Evolutionary conservation across 73 alveolate species (phyloP).

Genomic region (Tetrahymena thermophila): DNA sequence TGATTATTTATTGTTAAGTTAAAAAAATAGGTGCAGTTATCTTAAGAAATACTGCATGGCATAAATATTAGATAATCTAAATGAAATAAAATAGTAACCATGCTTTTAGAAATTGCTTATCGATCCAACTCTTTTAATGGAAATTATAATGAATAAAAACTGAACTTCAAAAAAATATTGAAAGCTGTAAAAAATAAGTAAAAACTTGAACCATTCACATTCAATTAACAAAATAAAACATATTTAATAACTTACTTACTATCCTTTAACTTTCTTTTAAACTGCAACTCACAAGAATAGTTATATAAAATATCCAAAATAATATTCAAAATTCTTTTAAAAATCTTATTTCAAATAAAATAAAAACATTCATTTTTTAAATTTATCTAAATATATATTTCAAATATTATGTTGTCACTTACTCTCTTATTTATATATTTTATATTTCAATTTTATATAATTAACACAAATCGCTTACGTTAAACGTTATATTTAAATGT

Average conservation of each 20-base stretch:
- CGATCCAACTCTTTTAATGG: neutral
- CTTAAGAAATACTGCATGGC: neutral
- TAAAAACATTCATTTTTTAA: neutral
- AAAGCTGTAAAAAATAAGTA: neutral
- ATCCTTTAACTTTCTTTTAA: neutral
- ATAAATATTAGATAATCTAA: neutral
- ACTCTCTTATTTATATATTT: neutral
- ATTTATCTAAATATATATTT: neutral
- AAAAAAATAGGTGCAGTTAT: constrained; percentile 14
- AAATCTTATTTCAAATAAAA: neutral
- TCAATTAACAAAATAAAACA: neutral
- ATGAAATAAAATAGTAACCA: neutral
- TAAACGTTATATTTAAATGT: too few relatives aligned
- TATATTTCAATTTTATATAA: too few relatives aligned
- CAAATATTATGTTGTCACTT: neutral
- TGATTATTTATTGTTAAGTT: constrained; percentile 17
- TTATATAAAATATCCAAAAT: too few relatives aligned
- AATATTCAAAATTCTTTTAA: neutral
- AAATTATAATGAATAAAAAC: neutral
- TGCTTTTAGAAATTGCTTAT: neutral
- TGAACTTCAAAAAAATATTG: neutral
- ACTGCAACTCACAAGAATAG: neutral
- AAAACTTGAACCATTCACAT: neutral
- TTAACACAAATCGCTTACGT: too few relatives aligned
- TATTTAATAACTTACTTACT: neutral